phyloP scores from a whole-genome alignment of 1,284 basidiomycete genomes.

The Rhodotorula sp. region DNA sequence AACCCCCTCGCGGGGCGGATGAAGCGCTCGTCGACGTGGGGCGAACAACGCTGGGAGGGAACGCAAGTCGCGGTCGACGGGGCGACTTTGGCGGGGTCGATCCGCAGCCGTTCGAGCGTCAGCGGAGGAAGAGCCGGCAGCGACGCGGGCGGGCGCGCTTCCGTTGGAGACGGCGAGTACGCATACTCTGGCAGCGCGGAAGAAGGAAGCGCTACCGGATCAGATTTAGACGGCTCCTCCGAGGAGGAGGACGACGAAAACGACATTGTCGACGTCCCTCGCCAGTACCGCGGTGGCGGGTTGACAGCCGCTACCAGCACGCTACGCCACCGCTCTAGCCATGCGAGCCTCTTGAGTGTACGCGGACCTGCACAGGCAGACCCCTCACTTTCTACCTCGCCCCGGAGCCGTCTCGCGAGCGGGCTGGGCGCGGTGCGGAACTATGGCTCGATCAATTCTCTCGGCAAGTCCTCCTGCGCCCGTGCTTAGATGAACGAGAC shows the following conservation, averaged over 20 bases:
- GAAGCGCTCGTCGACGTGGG: background rate
- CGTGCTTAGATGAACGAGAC: background rate
- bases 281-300: background rate
- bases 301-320: background rate
- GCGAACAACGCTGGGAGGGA: constrained; percentile 16
- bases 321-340: constrained; percentile 10
- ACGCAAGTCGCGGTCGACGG: constrained; percentile 2
- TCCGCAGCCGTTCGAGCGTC: background rate
- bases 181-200: background rate
- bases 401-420: background rate
- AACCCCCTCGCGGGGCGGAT: constrained; percentile 10
- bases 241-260: constrained; percentile 23
- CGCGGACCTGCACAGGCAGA: background rate
- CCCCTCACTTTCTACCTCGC: background rate
- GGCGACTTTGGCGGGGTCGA: background rate
- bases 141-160: background rate
- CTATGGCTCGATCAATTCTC: constrained; percentile 23
- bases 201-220: background rate
- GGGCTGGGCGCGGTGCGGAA: constrained; percentile 3
- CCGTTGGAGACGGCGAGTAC: background rate
- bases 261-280: constrained; percentile 31
- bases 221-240: too few relatives aligned
- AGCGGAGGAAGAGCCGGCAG: background rate
- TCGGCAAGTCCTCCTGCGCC: constrained; percentile 1
- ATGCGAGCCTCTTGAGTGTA: constrained; percentile 15